These are phyloP conservation scores for sunflower (Helianthus annuus) DNA, from an alignment of 129 eudicot species.

Conservation along the genomic window HanXRQr2.0-SUNRISE NC_035441.2:4260715-4261214, in stretches of 20 bases:
- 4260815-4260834: constrained; percentile 43
- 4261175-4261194: constrained; percentile 25
- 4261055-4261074: background rate
- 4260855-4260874: constrained; percentile 37
- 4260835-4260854: constrained; percentile 34
- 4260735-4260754: constrained; percentile 73
- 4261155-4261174: constrained; percentile 31
- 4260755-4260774: constrained; percentile 38
- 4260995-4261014: constrained; percentile 93
- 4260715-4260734: constrained; percentile 83
- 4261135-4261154: constrained; percentile 30
- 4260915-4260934: constrained; percentile 39
- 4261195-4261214: constrained; percentile 12
- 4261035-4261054: constrained; percentile 64
- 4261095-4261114: constrained; percentile 27
- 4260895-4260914: constrained; percentile 19
- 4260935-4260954: constrained; percentile 67
- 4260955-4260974: constrained; percentile 63
- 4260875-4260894: constrained; percentile 39
- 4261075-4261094: constrained; percentile 33
- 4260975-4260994: constrained; percentile 74
- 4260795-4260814: constrained; percentile 36
- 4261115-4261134: background rate
- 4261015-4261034: constrained; percentile 78
- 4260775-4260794: constrained; percentile 23